Conservation (phyloP, 805 yeast genomes). For the Dipodascus albidus region DNA sequence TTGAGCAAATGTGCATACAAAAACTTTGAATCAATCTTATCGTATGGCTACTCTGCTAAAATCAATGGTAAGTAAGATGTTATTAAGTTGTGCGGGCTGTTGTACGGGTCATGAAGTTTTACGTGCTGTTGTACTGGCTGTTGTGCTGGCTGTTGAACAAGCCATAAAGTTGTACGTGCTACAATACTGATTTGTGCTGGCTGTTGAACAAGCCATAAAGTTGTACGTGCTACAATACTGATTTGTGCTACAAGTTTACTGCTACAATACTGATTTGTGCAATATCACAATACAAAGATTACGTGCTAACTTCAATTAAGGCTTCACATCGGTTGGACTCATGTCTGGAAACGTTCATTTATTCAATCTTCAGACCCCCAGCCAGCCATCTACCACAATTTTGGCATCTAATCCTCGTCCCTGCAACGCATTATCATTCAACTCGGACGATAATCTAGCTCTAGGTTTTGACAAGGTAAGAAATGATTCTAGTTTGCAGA, state of each 20-base stretch:
- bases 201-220: too few relatives aligned
- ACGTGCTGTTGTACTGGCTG: too few relatives aligned
- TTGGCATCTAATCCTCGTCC: slow-evolving; percentile 55
- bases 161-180: too few relatives aligned
- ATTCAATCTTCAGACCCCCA: slow-evolving; percentile 40
- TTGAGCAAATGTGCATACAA: slow-evolving; percentile 23
- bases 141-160: too few relatives aligned
- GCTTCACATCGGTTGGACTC: slow-evolving; percentile 56
- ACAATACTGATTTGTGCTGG: too few relatives aligned
- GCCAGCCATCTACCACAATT: slow-evolving; percentile 29
- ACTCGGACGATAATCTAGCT: slow-evolving; percentile 51
- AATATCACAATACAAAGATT: not conserved
- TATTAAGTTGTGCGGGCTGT: too few relatives aligned
- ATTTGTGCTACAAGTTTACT: too few relatives aligned
- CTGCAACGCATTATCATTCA: slow-evolving; percentile 65
- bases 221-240: too few relatives aligned
- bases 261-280: too few relatives aligned
- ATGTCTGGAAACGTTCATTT: slow-evolving; percentile 54
- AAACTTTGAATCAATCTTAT: slow-evolving; percentile 60
- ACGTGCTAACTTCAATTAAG: slow-evolving; percentile 4
- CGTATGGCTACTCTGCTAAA: slow-evolving; percentile 48
- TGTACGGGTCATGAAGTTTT: too few relatives aligned
- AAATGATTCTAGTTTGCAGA: slow-evolving; percentile 61
- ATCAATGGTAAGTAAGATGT: slow-evolving; percentile 42
- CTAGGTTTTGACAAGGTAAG: slow-evolving; percentile 71